A percentile compares a stretch with the other conserved stretches of the same genome.
Conservation (phyloP, 2,329 filamentous ascomycete species). For the Corniculantispora saksenae region DNA sequence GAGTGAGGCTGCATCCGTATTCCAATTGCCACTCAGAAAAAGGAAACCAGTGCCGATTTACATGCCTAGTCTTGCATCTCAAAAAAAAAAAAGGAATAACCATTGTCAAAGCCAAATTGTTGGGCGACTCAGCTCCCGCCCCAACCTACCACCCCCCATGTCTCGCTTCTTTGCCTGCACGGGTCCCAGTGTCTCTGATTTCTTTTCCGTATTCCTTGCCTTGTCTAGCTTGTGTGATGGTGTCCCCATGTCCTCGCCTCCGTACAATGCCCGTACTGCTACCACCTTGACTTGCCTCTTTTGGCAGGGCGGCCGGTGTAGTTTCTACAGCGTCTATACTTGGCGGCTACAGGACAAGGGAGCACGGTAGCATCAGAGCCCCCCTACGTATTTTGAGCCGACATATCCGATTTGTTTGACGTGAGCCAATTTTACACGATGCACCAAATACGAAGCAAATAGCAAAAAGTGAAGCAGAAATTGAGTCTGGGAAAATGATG, state of each 20-base stretch:
- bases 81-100: no score
- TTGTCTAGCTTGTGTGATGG: background rate
- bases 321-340: slow-evolving; percentile 14
- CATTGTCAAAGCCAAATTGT: no score
- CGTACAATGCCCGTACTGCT: slow-evolving; percentile 13
- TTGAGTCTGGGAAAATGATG: background rate
- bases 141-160: background rate
- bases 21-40: no score
- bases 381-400: background rate
- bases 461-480: background rate
- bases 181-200: no score
- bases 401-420: slow-evolving; percentile 1
- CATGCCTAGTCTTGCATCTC: no score
- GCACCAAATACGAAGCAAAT: background rate
- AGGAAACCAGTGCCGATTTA: no score
- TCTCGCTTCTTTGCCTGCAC: no score
- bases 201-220: no score
- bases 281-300: slow-evolving; percentile 7
- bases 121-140: background rate
- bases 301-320: background rate
- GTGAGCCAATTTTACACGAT: background rate
- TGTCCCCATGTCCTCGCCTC: background rate
- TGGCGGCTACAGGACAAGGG: slow-evolving; percentile 8
- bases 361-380: background rate
- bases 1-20: no score